Base-by-base conservation (phyloP, 495 filamentous ascomycete species). In the Penicillium ucsense region DNA sequence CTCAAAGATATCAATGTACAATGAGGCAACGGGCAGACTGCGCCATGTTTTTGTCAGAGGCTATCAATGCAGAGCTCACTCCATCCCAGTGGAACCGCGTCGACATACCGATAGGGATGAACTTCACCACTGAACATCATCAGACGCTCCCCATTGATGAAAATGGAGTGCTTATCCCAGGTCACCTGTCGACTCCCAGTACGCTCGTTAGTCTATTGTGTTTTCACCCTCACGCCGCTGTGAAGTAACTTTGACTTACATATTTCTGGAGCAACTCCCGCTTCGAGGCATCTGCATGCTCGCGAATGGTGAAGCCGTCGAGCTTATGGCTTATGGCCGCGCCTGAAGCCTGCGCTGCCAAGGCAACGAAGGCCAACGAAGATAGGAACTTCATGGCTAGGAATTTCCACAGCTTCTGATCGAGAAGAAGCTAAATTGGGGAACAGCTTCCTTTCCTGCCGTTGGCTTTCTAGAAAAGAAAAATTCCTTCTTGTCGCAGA, bases 1-100 rank as follows among this genome's bases (percentile, higher is more conserved):
- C 54, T 89, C 80, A 55, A 92, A 81, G 31, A 90, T 60, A 57
- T 90, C 87, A 37, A 83, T 72, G 74, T 77, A 88, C 4, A 90
- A 69, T 12, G 76, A 73, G 0, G 82, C 75, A 4, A 90, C 86
- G 1, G 86, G 86, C 4, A 90, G 73, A 50, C 86, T 80, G 34
- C 4, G 27, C 5, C 12, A 10, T 20, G 20, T 35, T 37, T 3
- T 2, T 7, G 45, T 60, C 27, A 57, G 47, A 38, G 12, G 5
- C 3, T 36, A 37, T 9, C 9, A 37, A 37, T 20, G 20, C 20
- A 20, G 20, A 20, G 20, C 20, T 20, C 20, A 20, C 20, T 20
- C 2, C 20, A 20, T 20, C 20, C 20, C 20, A 2, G 20, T 1
- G 20, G 20, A 20, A 20, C 20, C 20, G 32, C 20, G 29, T 43